These are phyloP conservation scores for Trichoderma aggressivum DNA, from an alignment of 2,329 filamentous ascomycete species.

Conservation along the genomic window DNA sequence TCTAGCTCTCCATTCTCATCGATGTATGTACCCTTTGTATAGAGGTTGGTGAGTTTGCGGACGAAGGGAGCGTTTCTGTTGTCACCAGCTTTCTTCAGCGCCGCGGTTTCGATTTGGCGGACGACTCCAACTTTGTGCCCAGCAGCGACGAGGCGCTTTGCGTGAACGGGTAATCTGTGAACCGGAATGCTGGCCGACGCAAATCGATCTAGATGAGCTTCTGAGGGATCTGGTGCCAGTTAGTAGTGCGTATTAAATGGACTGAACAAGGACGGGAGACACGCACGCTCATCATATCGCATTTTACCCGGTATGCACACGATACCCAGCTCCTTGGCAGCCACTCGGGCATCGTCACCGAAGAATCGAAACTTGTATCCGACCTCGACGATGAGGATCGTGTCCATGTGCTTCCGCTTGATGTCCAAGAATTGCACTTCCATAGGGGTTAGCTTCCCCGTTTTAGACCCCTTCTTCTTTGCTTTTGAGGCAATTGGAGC, in stretches of 20 bases:
- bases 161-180: constrained; percentile 86
- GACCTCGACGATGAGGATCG: constrained; percentile 86
- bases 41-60: constrained; percentile 90
- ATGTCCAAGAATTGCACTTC: constrained; percentile 92
- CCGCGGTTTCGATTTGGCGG: constrained; percentile 89
- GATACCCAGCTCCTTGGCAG: constrained; percentile 87
- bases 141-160: constrained; percentile 85
- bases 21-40: constrained; percentile 97
- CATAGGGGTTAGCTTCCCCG: constrained; percentile 85
- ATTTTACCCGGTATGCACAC: constrained; percentile 96
- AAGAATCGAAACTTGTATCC: constrained; percentile 98
- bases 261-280: background rate
- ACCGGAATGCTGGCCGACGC: constrained; percentile 95
- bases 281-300: constrained; percentile 81
- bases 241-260: background rate
- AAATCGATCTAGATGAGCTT: constrained; percentile 87
- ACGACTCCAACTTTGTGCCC: constrained; percentile 97
- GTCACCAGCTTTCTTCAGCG: constrained; percentile 90
- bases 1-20: constrained; percentile 86
- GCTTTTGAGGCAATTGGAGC: constrained; percentile 45
- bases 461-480: constrained; percentile 66
- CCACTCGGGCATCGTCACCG: constrained; percentile 86
- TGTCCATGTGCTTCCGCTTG: constrained; percentile 86
- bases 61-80: constrained; percentile 92
- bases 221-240: constrained; percentile 64